These are phyloP conservation scores for Straminergon stramineum DNA, from an alignment of 225 moss, liverwort and hornwort species.

Conservation along the genomic window DNA sequence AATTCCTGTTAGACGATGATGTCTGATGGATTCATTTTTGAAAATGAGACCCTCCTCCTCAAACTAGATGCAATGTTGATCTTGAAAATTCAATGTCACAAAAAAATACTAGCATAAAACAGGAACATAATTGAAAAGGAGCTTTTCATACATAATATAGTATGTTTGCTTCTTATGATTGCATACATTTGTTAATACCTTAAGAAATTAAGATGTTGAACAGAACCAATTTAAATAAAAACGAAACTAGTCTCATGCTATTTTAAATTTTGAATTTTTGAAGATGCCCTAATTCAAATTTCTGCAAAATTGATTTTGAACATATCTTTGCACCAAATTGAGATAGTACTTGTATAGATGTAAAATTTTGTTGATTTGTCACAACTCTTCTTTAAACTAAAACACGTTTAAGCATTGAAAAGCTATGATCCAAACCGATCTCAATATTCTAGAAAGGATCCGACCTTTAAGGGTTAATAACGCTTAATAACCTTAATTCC, in stretches of 20 bases:
- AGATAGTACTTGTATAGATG: background rate
- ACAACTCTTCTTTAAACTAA: background rate
- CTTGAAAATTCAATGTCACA: background rate
- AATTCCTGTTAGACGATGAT: background rate
- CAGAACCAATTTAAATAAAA: background rate
- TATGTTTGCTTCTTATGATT: background rate
- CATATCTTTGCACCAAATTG: background rate
- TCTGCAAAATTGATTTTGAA: background rate
- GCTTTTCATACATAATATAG: background rate
- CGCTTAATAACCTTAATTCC: background rate
- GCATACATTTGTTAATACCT: background rate
- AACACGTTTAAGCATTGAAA: background rate
- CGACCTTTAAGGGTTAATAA: background rate
- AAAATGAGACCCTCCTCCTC: background rate
- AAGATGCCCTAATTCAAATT: background rate
- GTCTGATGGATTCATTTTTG: background rate
- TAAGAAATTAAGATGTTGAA: background rate
- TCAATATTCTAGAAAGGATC: background rate
- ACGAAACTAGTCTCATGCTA: background rate
- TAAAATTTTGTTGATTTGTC: background rate
- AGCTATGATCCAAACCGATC: background rate
- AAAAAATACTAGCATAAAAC: background rate
- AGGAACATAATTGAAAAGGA: background rate
- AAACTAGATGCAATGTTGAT: background rate
- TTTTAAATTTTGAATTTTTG: background rate